Conservation (phyloP, 768 basidiomycete genomes). For the Leccinum disarticulatum region DNA sequence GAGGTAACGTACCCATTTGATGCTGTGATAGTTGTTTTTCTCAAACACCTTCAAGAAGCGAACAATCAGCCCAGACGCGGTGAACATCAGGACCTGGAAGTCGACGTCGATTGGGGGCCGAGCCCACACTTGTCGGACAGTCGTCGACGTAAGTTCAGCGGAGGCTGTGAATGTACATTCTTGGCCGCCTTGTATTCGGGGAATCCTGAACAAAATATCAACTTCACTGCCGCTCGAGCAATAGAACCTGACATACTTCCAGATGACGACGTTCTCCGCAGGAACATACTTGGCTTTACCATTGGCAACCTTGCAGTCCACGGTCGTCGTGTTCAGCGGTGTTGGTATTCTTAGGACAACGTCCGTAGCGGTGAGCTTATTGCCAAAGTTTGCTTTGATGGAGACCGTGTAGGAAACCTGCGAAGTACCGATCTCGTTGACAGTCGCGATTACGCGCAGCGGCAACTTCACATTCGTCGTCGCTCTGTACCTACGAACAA, state of each 20-base stretch:
- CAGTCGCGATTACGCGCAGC: slow-evolving; percentile 82
- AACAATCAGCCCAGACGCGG: slow-evolving; percentile 92
- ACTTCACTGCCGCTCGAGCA: slow-evolving; percentile 1
- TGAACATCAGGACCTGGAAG: slow-evolving; percentile 99
- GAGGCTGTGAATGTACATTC: slow-evolving; percentile 85
- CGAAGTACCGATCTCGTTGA: slow-evolving; percentile 89
- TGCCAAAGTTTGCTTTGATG: slow-evolving; percentile 84
- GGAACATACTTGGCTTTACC: slow-evolving; percentile 99
- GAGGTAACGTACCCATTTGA: slow-evolving; percentile 95
- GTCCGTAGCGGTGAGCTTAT: slow-evolving; percentile 90
- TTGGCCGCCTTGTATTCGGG: slow-evolving; percentile 88
- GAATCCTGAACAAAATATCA: slow-evolving; percentile 57
- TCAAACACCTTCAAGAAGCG: slow-evolving; percentile 98
- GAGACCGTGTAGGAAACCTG: slow-evolving; percentile 90
- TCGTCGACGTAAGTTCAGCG: slow-evolving; percentile 84
- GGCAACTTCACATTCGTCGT: slow-evolving; percentile 97
- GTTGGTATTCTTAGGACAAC: slow-evolving; percentile 94
- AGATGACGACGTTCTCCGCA: slow-evolving; percentile 92
- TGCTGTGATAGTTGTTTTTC: slow-evolving; percentile 89
- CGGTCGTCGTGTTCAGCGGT: slow-evolving; percentile 89
- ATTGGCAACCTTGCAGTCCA: slow-evolving; percentile 85
- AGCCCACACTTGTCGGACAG: slow-evolving; percentile 94
- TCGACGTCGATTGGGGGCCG: slow-evolving; percentile 97
- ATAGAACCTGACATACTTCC: slow-evolving; percentile 74
- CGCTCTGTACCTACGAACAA: slow-evolving; percentile 75